These are phyloP conservation scores for Nemania diffusa DNA, from an alignment of 2,329 filamentous ascomycete species.

Conservation along the genomic window DNA sequence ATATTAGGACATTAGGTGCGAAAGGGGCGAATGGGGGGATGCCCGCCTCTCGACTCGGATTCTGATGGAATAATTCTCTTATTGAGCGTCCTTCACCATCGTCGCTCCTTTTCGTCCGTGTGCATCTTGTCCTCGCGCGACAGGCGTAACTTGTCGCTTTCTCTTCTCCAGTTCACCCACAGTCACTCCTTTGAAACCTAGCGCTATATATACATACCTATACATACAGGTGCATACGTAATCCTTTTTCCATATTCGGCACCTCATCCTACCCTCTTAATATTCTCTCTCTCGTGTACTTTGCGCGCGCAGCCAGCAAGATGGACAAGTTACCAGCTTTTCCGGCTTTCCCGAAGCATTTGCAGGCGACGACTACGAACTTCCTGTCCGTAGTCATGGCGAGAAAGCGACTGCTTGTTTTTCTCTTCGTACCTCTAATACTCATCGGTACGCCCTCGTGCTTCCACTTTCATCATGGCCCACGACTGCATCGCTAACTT, in stretches of 20 bases:
- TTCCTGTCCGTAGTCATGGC: constrained; percentile 44
- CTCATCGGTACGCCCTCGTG: constrained; percentile 40
- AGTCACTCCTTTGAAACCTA: constrained; percentile 37
- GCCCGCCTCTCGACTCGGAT: constrained; percentile 7
- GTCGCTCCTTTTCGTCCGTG: constrained; percentile 24
- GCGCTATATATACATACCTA: constrained; percentile 19
- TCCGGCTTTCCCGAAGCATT: constrained; percentile 37
- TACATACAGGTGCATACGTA: constrained; percentile 30
- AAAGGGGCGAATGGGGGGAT: constrained; percentile 33
- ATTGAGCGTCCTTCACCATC: constrained; percentile 24
- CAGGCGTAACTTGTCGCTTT: constrained; percentile 18
- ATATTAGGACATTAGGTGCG: constrained; percentile 20
- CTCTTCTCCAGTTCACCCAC: constrained; percentile 31
- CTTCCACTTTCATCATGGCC: neutral
- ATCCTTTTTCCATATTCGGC: constrained; percentile 22
- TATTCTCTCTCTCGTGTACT: constrained; percentile 7
- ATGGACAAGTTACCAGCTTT: constrained; percentile 46
- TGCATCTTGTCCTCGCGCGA: constrained; percentile 29
- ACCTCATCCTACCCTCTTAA: constrained; percentile 19
- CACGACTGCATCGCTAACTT: constrained; percentile 27
- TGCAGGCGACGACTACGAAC: constrained; percentile 37
- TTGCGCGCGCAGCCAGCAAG: neutral
- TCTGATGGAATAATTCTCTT: constrained; percentile 30
- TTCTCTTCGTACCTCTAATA: constrained; percentile 45
- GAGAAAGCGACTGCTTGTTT: constrained; percentile 43